Conservation (phyloP, 2,329 filamentous ascomycete genomes). For the Colletotrichum limetticola region DNA sequence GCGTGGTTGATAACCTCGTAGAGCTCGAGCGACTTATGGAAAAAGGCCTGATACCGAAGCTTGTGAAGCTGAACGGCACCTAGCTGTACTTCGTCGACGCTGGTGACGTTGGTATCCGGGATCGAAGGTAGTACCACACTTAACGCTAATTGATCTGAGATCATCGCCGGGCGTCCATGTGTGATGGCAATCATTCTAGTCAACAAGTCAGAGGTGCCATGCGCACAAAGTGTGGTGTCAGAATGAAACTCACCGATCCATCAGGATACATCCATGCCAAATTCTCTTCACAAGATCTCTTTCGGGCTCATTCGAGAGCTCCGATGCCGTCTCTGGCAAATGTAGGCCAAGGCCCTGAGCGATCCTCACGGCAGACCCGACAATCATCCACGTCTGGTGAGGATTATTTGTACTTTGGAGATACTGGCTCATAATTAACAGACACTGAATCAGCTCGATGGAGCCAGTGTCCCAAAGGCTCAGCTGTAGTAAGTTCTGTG, state of each 20-base stretch:
- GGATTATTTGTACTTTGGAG: slow-evolving; percentile 59
- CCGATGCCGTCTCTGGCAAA: slow-evolving; percentile 49
- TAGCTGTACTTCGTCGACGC: not conserved
- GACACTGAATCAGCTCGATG: slow-evolving; percentile 55
- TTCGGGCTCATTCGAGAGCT: slow-evolving; percentile 33
- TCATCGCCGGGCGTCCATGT: slow-evolving; percentile 49
- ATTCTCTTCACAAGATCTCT: slow-evolving; percentile 43
- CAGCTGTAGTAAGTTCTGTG: slow-evolving; percentile 53
- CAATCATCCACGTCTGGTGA: slow-evolving; percentile 61
- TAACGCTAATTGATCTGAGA: slow-evolving; percentile 41
- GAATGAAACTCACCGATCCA: slow-evolving; percentile 46
- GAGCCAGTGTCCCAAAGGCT: slow-evolving; percentile 55
- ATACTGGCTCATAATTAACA: slow-evolving; percentile 59
- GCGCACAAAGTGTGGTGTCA: too few species aligned
- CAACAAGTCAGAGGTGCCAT: not conserved
- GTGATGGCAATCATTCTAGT: slow-evolving; percentile 48
- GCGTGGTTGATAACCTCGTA: slow-evolving; percentile 50
- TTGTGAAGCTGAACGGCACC: not conserved
- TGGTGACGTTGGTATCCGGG: not conserved
- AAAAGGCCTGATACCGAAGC: slow-evolving; percentile 41
- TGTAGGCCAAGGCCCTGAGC: slow-evolving; percentile 59
- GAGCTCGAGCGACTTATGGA: slow-evolving; percentile 47
- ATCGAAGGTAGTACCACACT: slow-evolving; percentile 42
- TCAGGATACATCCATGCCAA: slow-evolving; percentile 51
- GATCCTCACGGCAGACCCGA: slow-evolving; percentile 56